phyloP scores from a whole-genome alignment of 441 rosid genomes.

The Macaranga tanarius region DNA sequence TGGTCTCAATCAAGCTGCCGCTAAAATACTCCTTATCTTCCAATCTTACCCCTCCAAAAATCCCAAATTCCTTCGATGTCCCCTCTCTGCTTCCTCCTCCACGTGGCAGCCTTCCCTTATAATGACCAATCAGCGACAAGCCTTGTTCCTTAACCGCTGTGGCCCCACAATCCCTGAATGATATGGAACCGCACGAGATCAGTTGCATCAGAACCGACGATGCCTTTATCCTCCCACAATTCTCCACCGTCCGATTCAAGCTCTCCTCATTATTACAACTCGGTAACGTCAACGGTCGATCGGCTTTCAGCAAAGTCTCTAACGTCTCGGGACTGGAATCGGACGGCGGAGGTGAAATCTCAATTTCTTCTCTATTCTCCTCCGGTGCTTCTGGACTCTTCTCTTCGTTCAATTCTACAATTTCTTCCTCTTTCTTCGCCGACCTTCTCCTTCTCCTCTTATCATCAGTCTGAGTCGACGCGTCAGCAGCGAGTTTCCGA shows the following conservation, averaged over 20 bases:
- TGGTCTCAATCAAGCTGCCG: conserved; percentile 89
- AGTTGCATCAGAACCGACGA: conserved; percentile 88
- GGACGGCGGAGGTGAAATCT: conserved; percentile 90
- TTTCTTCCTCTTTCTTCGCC: conserved; percentile 34
- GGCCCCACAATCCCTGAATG: conserved; percentile 78
- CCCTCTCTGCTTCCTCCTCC: conserved; percentile 40
- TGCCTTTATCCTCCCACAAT: conserved; percentile 61
- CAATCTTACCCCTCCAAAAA: conserved; percentile 49
- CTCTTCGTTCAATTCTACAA: conserved; percentile 32
- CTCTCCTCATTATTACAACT: conserved; percentile 27
- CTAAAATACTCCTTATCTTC: conserved; percentile 90
- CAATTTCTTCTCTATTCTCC: conserved; percentile 77
- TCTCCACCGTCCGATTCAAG: conserved; percentile 46
- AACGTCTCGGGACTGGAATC: conserved; percentile 95
- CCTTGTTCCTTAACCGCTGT: conserved; percentile 63
- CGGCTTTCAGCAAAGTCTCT: conserved; percentile 77
- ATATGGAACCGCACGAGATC: conserved; percentile 85
- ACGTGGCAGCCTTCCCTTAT: conserved; percentile 46
- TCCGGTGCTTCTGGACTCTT: conserved; percentile 33
- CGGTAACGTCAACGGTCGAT: conserved; percentile 55
- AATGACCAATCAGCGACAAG: conserved; percentile 50
- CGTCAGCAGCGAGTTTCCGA: conserved; percentile 67
- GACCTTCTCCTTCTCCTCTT: conserved; percentile 49
- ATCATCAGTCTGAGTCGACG: conserved; percentile 83
- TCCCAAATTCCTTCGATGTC: conserved; percentile 38